Evolutionary conservation across 805 yeast species (phyloP).

Genomic region (Ogataea pilisensis): DNA sequence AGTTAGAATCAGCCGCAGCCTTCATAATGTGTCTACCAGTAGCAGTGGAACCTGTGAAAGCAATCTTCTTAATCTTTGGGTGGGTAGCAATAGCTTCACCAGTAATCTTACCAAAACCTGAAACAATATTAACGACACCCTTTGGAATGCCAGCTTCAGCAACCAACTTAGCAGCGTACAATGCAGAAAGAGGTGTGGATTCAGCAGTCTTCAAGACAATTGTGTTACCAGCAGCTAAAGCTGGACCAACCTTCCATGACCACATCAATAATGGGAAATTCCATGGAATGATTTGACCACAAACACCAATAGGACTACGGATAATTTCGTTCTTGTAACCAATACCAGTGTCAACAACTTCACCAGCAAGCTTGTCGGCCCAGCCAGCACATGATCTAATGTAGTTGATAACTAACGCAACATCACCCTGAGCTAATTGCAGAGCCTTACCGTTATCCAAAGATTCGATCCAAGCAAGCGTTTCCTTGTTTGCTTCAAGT

Average conservation of each 20-base stretch:
- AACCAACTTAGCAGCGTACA: slow-evolving; percentile 56
- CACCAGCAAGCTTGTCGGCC: slow-evolving; percentile 67
- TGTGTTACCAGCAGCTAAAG: slow-evolving; percentile 73
- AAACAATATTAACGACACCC: slow-evolving; percentile 70
- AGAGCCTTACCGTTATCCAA: slow-evolving; percentile 77
- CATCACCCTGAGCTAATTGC: slow-evolving; percentile 62
- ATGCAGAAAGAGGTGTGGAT: slow-evolving; percentile 71
- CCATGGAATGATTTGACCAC: slow-evolving; percentile 86
- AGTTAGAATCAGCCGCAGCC: slow-evolving; percentile 63
- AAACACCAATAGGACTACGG: slow-evolving; percentile 75
- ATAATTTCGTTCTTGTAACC: slow-evolving; percentile 61
- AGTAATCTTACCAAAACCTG: slow-evolving; percentile 70
- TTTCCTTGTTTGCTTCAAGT: slow-evolving; percentile 58
- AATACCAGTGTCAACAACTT: slow-evolving; percentile 58
- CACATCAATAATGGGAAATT: slow-evolving; percentile 79
- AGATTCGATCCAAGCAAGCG: slow-evolving; percentile 65
- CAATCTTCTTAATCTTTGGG: slow-evolving; percentile 67
- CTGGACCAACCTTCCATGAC: slow-evolving; percentile 78
- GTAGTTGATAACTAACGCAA: slow-evolving; percentile 58
- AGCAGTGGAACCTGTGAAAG: slow-evolving; percentile 79
- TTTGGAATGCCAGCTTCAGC: slow-evolving; percentile 70
- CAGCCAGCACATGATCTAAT: slow-evolving; percentile 70
- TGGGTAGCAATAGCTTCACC: slow-evolving; percentile 71
- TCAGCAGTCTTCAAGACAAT: slow-evolving; percentile 72
- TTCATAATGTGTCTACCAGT: slow-evolving; percentile 70